Evolutionary conservation across 805 yeast species (phyloP).

Genomic region (Myxozyma monticola): DNA sequence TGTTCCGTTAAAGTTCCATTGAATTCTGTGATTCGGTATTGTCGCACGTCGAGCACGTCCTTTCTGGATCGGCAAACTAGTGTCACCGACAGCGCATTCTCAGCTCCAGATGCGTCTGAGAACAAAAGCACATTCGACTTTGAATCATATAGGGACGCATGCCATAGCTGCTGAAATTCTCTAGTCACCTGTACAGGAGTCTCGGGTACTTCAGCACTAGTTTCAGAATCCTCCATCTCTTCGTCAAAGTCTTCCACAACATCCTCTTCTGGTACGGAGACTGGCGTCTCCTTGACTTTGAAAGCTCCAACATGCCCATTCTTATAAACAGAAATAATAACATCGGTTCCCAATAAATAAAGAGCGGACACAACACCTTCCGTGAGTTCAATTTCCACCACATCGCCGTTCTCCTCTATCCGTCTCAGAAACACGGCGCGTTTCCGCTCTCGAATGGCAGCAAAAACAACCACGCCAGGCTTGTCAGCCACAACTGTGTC

Average conservation of each 20-base stretch:
- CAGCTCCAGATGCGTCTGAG: not conserved
- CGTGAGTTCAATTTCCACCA: constrained; percentile 6
- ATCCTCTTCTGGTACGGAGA: not conserved
- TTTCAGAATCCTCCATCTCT: not conserved
- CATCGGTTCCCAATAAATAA: not conserved
- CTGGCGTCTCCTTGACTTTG: not conserved
- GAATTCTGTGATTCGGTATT: not conserved
- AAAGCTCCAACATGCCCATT: constrained; percentile 16
- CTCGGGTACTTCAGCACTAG: not conserved
- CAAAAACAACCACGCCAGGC: constrained; percentile 13
- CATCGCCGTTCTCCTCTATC: constrained; percentile 16
- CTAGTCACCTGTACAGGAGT: not conserved
- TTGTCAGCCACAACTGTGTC: not conserved
- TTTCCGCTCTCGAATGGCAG: constrained; percentile 20
- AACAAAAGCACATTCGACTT: constrained; percentile 3
- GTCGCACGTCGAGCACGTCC: constrained; percentile 12
- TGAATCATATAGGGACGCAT: not conserved
- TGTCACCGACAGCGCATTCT: not conserved
- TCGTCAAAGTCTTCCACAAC: not conserved
- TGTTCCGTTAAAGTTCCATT: not conserved
- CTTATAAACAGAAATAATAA: constrained; percentile 11
- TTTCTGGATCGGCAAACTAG: constrained; percentile 5
- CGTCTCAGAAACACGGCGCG: constrained; percentile 13
- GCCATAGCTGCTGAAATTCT: constrained; percentile 7
- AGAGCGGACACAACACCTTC: constrained; percentile 4